Percentiles rank a stretch among this genome's conserved stretches.
These are phyloP conservation scores for Omphalotus guepiniiformis DNA, from an alignment of 768 basidiomycete genomes.

Conservation along the genomic window DNA sequence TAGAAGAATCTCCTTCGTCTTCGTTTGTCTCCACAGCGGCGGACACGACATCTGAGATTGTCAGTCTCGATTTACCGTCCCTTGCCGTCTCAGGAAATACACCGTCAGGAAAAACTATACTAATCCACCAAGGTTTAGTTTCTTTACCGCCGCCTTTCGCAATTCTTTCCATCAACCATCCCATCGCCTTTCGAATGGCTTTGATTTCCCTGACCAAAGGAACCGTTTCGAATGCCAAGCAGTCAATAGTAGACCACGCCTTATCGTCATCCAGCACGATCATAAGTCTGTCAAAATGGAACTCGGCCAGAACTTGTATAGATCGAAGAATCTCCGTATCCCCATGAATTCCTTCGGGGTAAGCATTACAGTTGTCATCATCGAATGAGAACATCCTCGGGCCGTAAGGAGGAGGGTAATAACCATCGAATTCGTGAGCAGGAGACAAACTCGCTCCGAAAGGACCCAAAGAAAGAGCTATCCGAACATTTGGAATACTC, in stretches of 20 bases:
- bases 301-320: constrained; percentile 49
- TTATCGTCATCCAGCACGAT: constrained; percentile 45
- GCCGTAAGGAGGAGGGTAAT: constrained; percentile 74
- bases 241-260: constrained; percentile 55
- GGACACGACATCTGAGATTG: constrained; percentile 38
- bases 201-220: constrained; percentile 61
- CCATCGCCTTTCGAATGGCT: constrained; percentile 63
- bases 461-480: constrained; percentile 72
- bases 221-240: constrained; percentile 75
- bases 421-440: constrained; percentile 69
- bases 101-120: constrained; percentile 55
- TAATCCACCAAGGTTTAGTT: constrained; percentile 73
- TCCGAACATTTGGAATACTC: constrained; percentile 25
- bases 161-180: constrained; percentile 24
- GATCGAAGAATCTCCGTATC: constrained; percentile 31
- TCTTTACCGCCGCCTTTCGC: constrained; percentile 6
- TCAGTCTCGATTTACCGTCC: constrained; percentile 19
- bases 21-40: constrained; percentile 39
- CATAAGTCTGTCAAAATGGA: constrained; percentile 59
- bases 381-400: constrained; percentile 40
- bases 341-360: constrained; percentile 26
- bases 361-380: constrained; percentile 38
- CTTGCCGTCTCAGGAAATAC: constrained; percentile 35
- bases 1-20: constrained; percentile 13
- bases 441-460: constrained; percentile 65